Evolutionary conservation across 768 basidiomycete species (phyloP), one percentile per base, ranked within the genome.

Genomic region (Mycena polygramma): DNA sequence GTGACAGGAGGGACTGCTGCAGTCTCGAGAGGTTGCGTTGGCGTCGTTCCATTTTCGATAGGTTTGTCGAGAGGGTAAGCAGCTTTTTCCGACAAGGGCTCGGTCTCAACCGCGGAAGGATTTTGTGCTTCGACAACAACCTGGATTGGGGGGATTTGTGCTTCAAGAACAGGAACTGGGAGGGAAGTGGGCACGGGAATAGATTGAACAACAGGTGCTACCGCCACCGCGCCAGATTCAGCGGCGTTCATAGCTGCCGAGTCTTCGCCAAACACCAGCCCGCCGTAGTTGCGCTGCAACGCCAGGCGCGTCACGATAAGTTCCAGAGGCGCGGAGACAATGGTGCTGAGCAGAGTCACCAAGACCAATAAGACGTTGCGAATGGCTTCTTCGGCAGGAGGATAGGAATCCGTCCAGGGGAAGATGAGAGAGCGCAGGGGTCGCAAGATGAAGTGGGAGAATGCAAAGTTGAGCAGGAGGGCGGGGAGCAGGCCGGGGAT

Each of bases 401-500:
- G 19, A 41, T 24, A 30, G 30, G 26, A 37, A 43, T 8, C 20
- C 10, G 15, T 15, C 35, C 15, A 61, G 17, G 55, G 74, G 26
- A 68, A 48, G 39, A 70, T 62, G 20, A 67, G 35, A 2, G 7
- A n/a, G n/a, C 86, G 80, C 37, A 88, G 66, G 7, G 80, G 75
- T 19, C 63, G 62, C 22, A 75, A 22, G 30, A 76, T 17, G 49
- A 73, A 57, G 30, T 68, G 49, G 60, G 61, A 71, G 26, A 77
- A 53, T 13, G 78, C 73, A 17, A 89, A 79, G 67, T 87, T 87
- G 22, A 82, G 62, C 7, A 85, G 72, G 54, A 88, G 80, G 0
- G 84, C 79, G 4, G 80, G 75, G 45, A 89, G 80, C 49, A 91
- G 81, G 19, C 89, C 89, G 0, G 90, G 89, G 0, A 87, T 87